Evolutionary conservation across 2,329 filamentous ascomycete species (phyloP), one percentile per base, ranked within the genome.

Genomic region (Penicillium sp.): DNA sequence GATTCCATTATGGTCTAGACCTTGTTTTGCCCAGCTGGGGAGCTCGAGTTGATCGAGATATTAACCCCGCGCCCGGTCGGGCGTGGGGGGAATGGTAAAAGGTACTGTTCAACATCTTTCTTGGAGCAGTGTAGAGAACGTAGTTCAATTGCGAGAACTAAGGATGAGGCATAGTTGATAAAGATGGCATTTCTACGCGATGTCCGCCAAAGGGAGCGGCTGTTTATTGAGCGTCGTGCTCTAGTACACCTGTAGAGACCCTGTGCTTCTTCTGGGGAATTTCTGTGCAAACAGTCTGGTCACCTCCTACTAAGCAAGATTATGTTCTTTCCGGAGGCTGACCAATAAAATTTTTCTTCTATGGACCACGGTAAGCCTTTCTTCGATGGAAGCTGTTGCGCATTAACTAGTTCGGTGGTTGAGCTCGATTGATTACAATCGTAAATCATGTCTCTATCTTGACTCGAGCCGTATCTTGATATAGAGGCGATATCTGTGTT

Each of bases 231-330:
- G 57, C 28, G 41, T 62, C 45, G 56, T 64, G 57, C 60, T 58
- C 59, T 54, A 64, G 47, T 62, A 57, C 22, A 64, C 62, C 41
- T 62, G 56, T 57, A 63, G 49, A 35, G 61, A 61, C 15, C 60
- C 62, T 52, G 57, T 34, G 39, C 53, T 62, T 39, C 62, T 59
- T 50, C 60, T 57, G 11, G 54, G 59, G 42, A 62, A 64, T 38
- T 56, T 39, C 17, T 59, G 14, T 2, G 34, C 11, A 38, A 62
- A 62, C 20, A 8, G 39, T 42, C 28, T 56, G 3, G 34, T 48
- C 31, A 62, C 56, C 28, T 62, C 57, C 34, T 52, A 56, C 59
- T 45, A 62, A 56, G 52, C 1, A 43, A 55, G 53, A 47, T 56
- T 54, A 20, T 54, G 25, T 52, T 62, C 52, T 48, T 56, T 39